These are phyloP conservation scores for Clitocybe nebularis DNA, from an alignment of 1,284 basidiomycete species.

Conservation along the genomic window DNA sequence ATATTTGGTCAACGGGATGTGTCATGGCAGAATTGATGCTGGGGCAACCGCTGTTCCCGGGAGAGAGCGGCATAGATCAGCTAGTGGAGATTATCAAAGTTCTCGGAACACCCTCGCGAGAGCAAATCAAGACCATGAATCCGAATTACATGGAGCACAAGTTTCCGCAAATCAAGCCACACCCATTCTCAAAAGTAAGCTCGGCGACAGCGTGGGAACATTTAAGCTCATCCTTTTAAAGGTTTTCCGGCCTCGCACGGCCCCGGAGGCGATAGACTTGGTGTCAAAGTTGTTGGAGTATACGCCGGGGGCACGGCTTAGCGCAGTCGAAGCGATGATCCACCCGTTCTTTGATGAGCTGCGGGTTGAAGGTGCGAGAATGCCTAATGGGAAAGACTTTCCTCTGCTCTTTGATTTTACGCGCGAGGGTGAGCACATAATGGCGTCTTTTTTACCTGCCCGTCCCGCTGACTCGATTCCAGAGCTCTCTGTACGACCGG, in stretches of 20 bases:
- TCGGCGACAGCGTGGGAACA: neutral
- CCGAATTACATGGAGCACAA: slow-evolving; percentile 99
- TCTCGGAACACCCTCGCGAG: slow-evolving; percentile 94
- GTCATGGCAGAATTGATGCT: slow-evolving; percentile 99
- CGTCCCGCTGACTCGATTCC: slow-evolving; percentile 14
- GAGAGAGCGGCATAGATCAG: slow-evolving; percentile 99
- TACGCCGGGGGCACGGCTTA: slow-evolving; percentile 90
- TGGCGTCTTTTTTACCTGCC: neutral
- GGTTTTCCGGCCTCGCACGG: slow-evolving; percentile 98
- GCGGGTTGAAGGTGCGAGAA: slow-evolving; percentile 81
- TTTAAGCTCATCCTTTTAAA: slow-evolving; percentile 25
- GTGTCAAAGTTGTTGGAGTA: slow-evolving; percentile 96
- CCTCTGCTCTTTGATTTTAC: slow-evolving; percentile 96
- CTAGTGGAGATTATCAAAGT: slow-evolving; percentile 99
- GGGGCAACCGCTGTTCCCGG: slow-evolving; percentile 97
- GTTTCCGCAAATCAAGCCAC: slow-evolving; percentile 99
- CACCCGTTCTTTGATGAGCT: slow-evolving; percentile 99
- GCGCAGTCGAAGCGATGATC: slow-evolving; percentile 90
- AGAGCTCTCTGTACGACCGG: slow-evolving; percentile 96
- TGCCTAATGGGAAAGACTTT: slow-evolving; percentile 97
- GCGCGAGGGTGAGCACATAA: slow-evolving; percentile 74
- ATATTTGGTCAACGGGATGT: slow-evolving; percentile 99
- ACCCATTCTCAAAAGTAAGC: slow-evolving; percentile 87
- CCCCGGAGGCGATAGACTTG: slow-evolving; percentile 93
- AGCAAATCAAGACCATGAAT: slow-evolving; percentile 99